phyloP scores from a whole-genome alignment of 805 yeast species.

The Komagataella ulmi region DNA sequence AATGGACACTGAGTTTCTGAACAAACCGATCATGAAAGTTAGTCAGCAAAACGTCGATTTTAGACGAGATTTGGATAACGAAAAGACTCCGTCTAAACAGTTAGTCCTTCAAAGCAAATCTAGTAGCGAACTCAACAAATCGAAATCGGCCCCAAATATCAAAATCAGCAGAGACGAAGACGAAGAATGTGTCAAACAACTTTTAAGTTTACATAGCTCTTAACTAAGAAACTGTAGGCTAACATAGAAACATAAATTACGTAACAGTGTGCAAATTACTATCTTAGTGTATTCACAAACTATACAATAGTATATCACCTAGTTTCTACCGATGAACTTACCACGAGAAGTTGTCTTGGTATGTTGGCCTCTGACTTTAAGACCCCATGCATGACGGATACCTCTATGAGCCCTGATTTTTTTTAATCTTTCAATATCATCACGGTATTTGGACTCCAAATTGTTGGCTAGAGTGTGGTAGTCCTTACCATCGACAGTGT shows the following conservation, averaged over 20 bases:
- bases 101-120: not conserved
- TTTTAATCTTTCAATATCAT: conserved; percentile 99
- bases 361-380: conserved; percentile 99
- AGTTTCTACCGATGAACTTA: conserved; percentile 24
- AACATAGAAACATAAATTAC: not conserved
- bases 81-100: not conserved
- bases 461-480: conserved; percentile 98
- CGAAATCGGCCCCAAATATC: not conserved
- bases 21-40: not conserved
- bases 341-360: conserved; percentile 99
- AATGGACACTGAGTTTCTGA: not conserved
- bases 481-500: conserved; percentile 97
- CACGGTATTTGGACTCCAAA: conserved; percentile 99
- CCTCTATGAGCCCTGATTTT: conserved; percentile 99
- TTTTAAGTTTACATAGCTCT: not conserved
- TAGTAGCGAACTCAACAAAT: not conserved
- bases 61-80: not conserved
- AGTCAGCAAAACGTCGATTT: not conserved
- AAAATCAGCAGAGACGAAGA: not conserved
- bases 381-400: conserved; percentile 99
- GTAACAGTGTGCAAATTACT: not conserved
- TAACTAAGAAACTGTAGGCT: not conserved
- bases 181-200: not conserved
- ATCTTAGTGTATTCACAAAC: not conserved
- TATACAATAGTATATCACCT: not conserved